These are phyloP conservation scores for Gossypium davidsonii DNA, from an alignment of 441 rosid species.

Conservation along the genomic window DNA sequence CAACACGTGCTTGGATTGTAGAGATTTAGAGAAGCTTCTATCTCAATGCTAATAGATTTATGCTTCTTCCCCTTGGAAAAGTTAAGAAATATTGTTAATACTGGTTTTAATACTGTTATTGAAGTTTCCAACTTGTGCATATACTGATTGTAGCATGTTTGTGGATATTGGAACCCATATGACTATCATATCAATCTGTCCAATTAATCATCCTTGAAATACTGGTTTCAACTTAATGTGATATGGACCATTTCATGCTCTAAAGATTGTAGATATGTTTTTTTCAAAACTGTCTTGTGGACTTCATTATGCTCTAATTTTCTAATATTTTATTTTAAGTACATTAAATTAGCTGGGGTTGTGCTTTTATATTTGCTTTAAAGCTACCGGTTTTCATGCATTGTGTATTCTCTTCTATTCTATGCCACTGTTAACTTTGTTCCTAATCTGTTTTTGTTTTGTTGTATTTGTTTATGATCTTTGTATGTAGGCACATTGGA, in stretches of 20 bases:
- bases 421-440: neutral
- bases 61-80: neutral
- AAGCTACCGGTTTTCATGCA: neutral
- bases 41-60: neutral
- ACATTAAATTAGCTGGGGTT: neutral
- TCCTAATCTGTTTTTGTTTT: conserved; percentile 1
- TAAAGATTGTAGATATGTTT: neutral
- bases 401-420: neutral
- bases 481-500: conserved; percentile 48
- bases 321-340: neutral
- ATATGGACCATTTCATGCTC: neutral
- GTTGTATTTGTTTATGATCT: conserved; percentile 14
- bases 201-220: neutral
- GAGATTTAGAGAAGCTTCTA: neutral
- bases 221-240: neutral
- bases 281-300: neutral
- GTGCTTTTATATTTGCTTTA: neutral
- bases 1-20: neutral
- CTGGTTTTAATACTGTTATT: neutral
- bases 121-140: neutral
- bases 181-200: neutral
- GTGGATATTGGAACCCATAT: neutral
- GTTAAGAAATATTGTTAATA: neutral
- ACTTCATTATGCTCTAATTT: neutral
- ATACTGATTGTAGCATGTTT: neutral